Percentiles rank a stretch among this genome's conserved stretches.
Evolutionary conservation across 176 grass and related monocot species (phyloP).

Genomic region (Lolium multiflorum): DNA sequence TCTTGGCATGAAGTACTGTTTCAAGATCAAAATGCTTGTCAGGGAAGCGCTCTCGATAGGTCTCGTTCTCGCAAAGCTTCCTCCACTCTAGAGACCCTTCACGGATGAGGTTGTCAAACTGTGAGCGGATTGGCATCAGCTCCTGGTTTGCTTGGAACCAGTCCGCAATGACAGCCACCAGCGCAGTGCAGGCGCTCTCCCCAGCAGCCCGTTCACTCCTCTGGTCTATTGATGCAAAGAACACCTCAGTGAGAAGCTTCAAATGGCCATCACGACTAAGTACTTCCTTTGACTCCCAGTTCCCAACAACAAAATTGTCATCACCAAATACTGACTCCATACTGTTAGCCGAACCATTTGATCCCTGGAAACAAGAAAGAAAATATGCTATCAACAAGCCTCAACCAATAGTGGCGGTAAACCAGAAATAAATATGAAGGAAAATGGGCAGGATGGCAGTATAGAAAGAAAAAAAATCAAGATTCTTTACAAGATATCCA

Average conservation of each 20-base stretch:
- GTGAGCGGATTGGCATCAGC: slow-evolving; percentile 86
- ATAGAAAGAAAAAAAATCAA: neutral
- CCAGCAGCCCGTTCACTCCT: slow-evolving; percentile 86
- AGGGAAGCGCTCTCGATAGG: slow-evolving; percentile 70
- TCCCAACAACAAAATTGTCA: slow-evolving; percentile 89
- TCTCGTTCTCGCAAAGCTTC: slow-evolving; percentile 82
- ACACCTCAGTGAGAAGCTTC: slow-evolving; percentile 76
- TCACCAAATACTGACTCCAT: slow-evolving; percentile 82
- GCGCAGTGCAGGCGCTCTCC: slow-evolving; percentile 91
- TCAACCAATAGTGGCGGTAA: neutral
- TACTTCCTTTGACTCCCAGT: slow-evolving; percentile 76
- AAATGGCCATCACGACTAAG: slow-evolving; percentile 82
- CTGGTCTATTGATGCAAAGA: slow-evolving; percentile 98
- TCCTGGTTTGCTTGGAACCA: slow-evolving; percentile 84
- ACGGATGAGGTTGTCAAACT: slow-evolving; percentile 87
- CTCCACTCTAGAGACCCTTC: slow-evolving; percentile 96
- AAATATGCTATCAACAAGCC: slow-evolving; percentile 30
- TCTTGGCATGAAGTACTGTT: slow-evolving; percentile 82
- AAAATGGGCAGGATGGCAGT: neutral
- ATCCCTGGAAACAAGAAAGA: slow-evolving; percentile 60
- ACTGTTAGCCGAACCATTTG: slow-evolving; percentile 55
- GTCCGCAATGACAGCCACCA: slow-evolving; percentile 88
- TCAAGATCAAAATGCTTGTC: slow-evolving; percentile 99
- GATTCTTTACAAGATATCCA: slow-evolving; percentile 4
- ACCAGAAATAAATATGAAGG: neutral